Evolutionary conservation across 805 yeast genomes (phyloP), one percentile per base, ranked within the genome.

Genomic region (Candida ponderosae): DNA sequence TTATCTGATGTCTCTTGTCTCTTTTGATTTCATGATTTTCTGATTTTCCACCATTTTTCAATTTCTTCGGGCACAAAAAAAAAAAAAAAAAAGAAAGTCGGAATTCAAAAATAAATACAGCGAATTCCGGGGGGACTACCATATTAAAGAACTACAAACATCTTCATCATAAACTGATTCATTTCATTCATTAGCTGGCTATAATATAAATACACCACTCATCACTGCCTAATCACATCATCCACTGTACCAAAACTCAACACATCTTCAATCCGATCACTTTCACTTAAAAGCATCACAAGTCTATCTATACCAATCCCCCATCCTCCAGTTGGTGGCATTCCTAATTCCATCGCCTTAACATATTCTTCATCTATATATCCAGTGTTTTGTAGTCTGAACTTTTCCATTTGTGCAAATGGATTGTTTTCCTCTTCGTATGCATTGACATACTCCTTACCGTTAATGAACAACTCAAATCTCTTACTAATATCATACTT

Each of bases 291-390:
- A 16, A 86, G 57, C 97, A 90, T 87, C 36, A 80, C 78, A 28
- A 93, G 58, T 37, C 99, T 60, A 53, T 93, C 99, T 17, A 93
- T 70, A 0, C 99, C 99, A 41, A 95, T 63, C 1, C 98, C 99
- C 85, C 96, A 85, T 0, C 99, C 99, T 2, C 95, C 97, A 4
- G 97, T 90, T 1, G 98, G 98, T 4, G 97, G 97, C 63, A 93
- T 72, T 1, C 96, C 97, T 71, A 81, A 85, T 53, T 86, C 90
- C 89, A 93, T 79, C 14, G 80, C 74, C 31, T 73, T 69, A 1
- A 88, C 74, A 54, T 76, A 93, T 34, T 68, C 67, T 50, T 73
- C 61, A 55, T 93, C 98, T 0, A 94, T 85, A 0, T 81, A 54
- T 28, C 81, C 63, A 5, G 78, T 59, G 42, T 87, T 96, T 51